These are phyloP conservation scores for Vickermania ingenoplastis DNA, from an alignment of 208 protist species.

Conservation along the genomic window DNA sequence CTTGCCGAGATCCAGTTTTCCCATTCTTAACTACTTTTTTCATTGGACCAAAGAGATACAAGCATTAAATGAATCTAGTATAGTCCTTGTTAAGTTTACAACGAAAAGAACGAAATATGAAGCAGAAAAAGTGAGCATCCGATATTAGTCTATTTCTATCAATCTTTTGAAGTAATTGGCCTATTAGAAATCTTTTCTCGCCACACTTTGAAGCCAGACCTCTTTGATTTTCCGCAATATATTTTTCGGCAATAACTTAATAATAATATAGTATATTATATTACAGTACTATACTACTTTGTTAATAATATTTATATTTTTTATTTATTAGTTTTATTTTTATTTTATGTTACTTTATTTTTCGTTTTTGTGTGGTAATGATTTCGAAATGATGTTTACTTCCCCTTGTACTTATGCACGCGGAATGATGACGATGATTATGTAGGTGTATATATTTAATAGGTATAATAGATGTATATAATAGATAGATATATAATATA, in stretches of 20 bases:
- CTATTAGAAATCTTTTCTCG: not conserved
- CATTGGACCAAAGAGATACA: not conserved
- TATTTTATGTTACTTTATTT: not conserved
- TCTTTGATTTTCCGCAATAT: not conserved
- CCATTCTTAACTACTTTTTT: constrained; percentile 1
- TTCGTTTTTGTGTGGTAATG: not conserved
- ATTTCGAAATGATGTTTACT: not conserved
- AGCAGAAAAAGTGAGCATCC: not conserved
- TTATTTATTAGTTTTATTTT: not conserved
- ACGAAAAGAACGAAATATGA: not conserved
- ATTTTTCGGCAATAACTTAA: not conserved
- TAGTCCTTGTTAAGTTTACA: not conserved
- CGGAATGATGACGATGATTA: not conserved
- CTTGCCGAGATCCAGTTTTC: constrained; percentile 17
- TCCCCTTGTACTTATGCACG: not conserved
- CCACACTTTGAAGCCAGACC: not conserved
- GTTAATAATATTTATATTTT: not conserved
- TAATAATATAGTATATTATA: not conserved
- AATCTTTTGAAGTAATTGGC: not conserved
- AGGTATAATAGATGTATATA: too few species aligned
- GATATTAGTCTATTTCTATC: not conserved
- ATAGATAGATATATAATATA: too few species aligned
- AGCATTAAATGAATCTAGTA: not conserved
- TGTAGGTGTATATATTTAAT: not conserved
- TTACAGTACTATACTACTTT: not conserved